A percentile compares a stretch with the other conserved stretches of the same genome.
Evolutionary conservation across 176 grass and related monocot species (phyloP).

Genomic region (Coix lacrymajobi): DNA sequence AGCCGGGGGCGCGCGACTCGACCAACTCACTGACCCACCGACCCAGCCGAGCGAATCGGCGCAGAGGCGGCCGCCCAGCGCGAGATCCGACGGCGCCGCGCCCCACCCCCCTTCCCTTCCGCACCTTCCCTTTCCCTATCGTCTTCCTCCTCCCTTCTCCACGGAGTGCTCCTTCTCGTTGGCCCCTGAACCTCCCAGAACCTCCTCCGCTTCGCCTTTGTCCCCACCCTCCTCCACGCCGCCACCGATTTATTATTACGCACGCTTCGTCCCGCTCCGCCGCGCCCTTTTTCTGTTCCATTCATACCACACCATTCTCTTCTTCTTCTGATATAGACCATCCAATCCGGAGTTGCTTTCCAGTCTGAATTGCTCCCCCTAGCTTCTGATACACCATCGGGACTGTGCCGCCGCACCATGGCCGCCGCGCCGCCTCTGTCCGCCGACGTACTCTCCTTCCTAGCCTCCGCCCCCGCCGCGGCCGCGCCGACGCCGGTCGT

Average conservation of each 20-base stretch:
- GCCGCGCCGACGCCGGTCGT: conserved; percentile 25
- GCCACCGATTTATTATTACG: not conserved
- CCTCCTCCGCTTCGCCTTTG: not conserved
- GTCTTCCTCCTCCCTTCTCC: conserved; percentile 15
- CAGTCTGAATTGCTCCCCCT: not conserved
- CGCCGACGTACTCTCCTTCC: not conserved
- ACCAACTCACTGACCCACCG: too few species aligned
- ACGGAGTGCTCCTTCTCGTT: conserved; percentile 8
- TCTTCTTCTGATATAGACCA: not conserved
- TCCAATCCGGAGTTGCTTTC: not conserved
- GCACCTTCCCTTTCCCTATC: not conserved
- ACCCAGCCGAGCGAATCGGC: not conserved
- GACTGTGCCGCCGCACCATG: not conserved
- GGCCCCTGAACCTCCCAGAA: conserved; percentile 45
- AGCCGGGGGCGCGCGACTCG: not conserved
- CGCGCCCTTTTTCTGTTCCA: not conserved
- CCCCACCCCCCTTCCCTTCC: not conserved
- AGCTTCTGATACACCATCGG: not conserved
- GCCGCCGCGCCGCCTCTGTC: conserved; percentile 31
- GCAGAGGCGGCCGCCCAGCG: conserved; percentile 10
- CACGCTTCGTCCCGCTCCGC: not conserved
- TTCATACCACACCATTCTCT: not conserved
- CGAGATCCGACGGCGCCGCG: conserved; percentile 25
- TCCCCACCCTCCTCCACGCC: not conserved
- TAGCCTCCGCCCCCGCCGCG: not conserved